Base-by-base conservation (phyloP, 768 basidiomycete genomes). In the Phylloporus sp. region DNA sequence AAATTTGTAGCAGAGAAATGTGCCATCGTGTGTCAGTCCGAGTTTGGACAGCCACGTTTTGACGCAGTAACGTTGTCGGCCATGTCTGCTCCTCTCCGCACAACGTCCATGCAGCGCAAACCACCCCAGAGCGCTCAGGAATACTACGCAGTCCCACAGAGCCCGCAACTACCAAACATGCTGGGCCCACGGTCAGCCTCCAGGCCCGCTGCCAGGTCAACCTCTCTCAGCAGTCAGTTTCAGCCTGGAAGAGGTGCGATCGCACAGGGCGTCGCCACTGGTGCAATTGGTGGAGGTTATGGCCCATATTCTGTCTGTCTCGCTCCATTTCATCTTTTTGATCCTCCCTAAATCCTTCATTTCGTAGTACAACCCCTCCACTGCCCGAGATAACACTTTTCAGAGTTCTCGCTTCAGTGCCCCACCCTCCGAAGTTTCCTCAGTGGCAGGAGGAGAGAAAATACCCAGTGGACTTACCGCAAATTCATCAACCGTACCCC, bases 251-350 rank as follows among this genome's bases (percentile, higher is more conserved):
- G 79, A 52, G 73, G 71, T 41, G 79, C 79, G 18, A 82, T 86
- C 37, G 78, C 84, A 9, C 82, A 80, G 52, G 84, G 86, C 37
- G 87, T 91, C n/a, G 87, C 86, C 1, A 84, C 76, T 24, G 90
- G 89, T 8, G 71, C 72, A 27, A 86, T 92, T 59, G 90, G 90
- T 5, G 77, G 79, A 21, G 81, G 80, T 15, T 91, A 90, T 72
- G 90, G 90, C 10, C 90, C 90, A 21, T 91, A 91, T 69, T 82
- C 87, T n/a, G 89, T 90, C 55, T 48, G 82, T 71, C 32, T 38
- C 15, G 11, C 35, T 40, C 23, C 32, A 13, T 42, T 29, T 43
- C 1, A n/a, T n/a, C 10, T n/a, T 42, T 35, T 23, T 22, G 35
- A 29, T 44, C 27, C 18, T 43, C 33, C 40, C 15, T 56, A 37